phyloP scores from a whole-genome alignment of 2,329 filamentous ascomycete genomes.

The Ilyonectria sp. region DNA sequence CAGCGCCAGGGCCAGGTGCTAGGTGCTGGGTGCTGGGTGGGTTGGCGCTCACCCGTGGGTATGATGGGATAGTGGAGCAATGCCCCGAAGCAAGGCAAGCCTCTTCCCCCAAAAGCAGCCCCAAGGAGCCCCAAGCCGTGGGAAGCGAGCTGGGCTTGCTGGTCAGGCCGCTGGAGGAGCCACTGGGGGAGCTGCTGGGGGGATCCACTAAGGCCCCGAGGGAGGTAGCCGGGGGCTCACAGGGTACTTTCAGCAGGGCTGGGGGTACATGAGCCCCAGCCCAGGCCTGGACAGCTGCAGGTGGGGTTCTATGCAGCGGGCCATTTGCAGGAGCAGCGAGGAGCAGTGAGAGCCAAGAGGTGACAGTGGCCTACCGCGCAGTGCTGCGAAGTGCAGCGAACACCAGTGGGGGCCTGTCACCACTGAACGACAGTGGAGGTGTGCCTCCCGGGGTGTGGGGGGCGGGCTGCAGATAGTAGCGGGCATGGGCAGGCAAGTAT shows the following conservation, averaged over 20 bases:
- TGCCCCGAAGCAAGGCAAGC: slow-evolving; percentile 17
- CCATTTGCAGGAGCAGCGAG: slow-evolving; percentile 27
- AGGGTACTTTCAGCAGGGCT: slow-evolving; percentile 42
- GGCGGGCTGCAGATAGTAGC: slow-evolving; percentile 22
- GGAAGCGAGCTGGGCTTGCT: slow-evolving; percentile 39
- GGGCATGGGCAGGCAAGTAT: slow-evolving; percentile 27
- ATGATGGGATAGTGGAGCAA: slow-evolving; percentile 15
- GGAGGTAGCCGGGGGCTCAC: slow-evolving; percentile 27
- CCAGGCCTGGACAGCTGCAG: slow-evolving; percentile 22
- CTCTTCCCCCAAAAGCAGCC: slow-evolving; percentile 12
- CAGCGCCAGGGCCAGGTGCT: slow-evolving; percentile 19
- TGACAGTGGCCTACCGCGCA: slow-evolving; percentile 3
- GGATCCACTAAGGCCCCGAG: slow-evolving; percentile 13
- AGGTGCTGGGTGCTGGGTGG: slow-evolving; percentile 19
- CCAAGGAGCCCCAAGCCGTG: slow-evolving; percentile 22
- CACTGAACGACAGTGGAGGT: neutral
- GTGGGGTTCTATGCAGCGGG: slow-evolving; percentile 31
- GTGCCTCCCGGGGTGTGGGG: slow-evolving; percentile 17
- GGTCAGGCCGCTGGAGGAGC: slow-evolving; percentile 29
- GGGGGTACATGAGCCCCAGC: slow-evolving; percentile 32
- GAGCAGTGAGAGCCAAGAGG: slow-evolving; percentile 6
- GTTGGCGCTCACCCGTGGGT: slow-evolving; percentile 5
- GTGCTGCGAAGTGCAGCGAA: neutral
- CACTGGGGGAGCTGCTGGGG: slow-evolving; percentile 26
- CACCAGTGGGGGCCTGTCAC: neutral